Conservation (phyloP, 106 monocot species). For the Dendrobium catenatum region DNA sequence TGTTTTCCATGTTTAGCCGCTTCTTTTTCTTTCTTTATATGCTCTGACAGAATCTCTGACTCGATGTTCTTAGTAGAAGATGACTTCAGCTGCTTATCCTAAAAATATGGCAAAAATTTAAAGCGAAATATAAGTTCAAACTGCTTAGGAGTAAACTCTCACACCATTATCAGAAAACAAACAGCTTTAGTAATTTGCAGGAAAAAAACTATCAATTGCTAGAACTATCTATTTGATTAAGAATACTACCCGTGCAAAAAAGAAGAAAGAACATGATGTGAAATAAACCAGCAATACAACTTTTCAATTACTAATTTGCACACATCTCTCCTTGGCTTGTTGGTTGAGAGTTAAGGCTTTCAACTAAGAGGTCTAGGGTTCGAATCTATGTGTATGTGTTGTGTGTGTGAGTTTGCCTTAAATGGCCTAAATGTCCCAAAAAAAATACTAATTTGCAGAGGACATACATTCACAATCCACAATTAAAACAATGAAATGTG, state of each 20-base stretch:
- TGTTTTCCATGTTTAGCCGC: slow-evolving; percentile 77
- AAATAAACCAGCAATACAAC: background rate
- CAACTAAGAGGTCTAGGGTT: too few species aligned
- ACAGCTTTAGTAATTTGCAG: background rate
- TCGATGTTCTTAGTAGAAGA: slow-evolving; percentile 38
- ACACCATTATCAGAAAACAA: background rate
- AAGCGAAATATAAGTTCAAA: background rate
- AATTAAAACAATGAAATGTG: too few species aligned
- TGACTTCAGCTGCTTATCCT: slow-evolving; percentile 85
- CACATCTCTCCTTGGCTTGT: too few species aligned
- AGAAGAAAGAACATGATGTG: background rate
- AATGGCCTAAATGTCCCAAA: too few species aligned
- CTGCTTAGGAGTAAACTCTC: background rate
- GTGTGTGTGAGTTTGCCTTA: too few species aligned
- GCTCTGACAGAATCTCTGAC: slow-evolving; percentile 62
- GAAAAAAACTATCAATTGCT: background rate
- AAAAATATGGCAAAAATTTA: slow-evolving; percentile 4
- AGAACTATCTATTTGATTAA: background rate
- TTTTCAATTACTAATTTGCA: too few species aligned
- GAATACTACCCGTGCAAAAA: background rate
- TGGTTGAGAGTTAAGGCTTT: too few species aligned
- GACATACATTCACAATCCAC: too few species aligned
- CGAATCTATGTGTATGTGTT: too few species aligned
- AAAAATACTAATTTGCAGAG: too few species aligned
- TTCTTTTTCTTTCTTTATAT: slow-evolving; percentile 90